Evolutionary conservation across 257 asterid genomes (phyloP), one percentile per base, ranked within the genome.

Genomic region (Nyctanthes arbortristis): DNA sequence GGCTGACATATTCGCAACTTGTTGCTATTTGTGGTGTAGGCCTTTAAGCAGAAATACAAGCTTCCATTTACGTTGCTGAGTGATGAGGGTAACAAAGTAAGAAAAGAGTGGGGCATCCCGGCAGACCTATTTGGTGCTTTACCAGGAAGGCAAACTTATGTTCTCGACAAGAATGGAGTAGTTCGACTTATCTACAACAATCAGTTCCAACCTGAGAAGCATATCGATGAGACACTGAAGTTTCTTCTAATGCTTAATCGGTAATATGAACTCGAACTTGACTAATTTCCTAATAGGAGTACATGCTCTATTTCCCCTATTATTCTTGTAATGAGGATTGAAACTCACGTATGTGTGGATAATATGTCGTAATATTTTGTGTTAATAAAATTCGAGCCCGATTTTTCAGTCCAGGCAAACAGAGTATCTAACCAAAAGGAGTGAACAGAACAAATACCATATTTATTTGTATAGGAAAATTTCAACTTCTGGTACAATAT

Each of bases 171-270:
- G 83, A 88, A 89, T 16, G 98, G 98, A 31, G 97, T 92, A 61
- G 94, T 95, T 68, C 95, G 89, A 30, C 97, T 94, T 52, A 56
- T 94, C 61, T 94, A 94, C 78, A 94, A 92, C 77, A 94, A 92
- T 59, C 99, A 94, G 81, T 94, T 94, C 93, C 99, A 94, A 75
- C 98, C 98, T 12, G 99, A 94, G 69, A 94, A 94, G 85, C 99
- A 94, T 65, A 89, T 94, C 1, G 97, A 87, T 45, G 98, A 94
- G 75, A 91, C 98, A 82, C 80, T 94, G 84, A 94, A 91, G 90
- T 88, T 94, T 72, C 97, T 94, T 28, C 84, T 85, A 78, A 84
- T 64, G 82, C 78, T 68, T 91, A 52, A 22, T 7, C 24, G 11
- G 28, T 8, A 7, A 24, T n/a, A n/a, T n/a, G n/a, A n/a, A n/a